Conservation (phyloP, 352 stramenopile genomes). For the Pythium phragmitis region DNA sequence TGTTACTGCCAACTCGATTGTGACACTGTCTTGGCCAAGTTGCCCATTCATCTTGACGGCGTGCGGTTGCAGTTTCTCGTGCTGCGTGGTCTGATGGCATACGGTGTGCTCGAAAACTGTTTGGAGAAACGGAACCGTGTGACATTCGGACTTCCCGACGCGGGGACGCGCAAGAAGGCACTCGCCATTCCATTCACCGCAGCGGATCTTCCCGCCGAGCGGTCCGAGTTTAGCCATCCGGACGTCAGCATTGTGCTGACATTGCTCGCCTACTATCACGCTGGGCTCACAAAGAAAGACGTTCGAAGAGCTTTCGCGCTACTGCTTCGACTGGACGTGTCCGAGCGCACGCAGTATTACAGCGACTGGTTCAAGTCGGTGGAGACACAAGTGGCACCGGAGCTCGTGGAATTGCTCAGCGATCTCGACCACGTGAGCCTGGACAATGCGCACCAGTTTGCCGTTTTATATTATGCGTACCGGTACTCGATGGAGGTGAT, state of each 20-base stretch:
- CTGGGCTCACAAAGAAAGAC: slow-evolving; percentile 10
- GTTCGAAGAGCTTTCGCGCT: slow-evolving; percentile 4
- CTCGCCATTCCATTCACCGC: slow-evolving; percentile 86
- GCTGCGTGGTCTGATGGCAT: slow-evolving; percentile 69
- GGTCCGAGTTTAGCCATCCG: slow-evolving; percentile 21
- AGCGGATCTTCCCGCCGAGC: slow-evolving; percentile 39
- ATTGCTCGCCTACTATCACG: slow-evolving; percentile 18
- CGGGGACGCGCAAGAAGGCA: slow-evolving; percentile 45
- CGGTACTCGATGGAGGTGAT: slow-evolving; percentile 65
- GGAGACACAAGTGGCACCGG: slow-evolving; percentile 8
- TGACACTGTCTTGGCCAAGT: slow-evolving; percentile 22
- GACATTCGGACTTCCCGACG: slow-evolving; percentile 60
- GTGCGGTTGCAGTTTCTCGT: slow-evolving; percentile 49
- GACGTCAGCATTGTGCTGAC: slow-evolving; percentile 21
- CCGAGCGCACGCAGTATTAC: slow-evolving; percentile 27
- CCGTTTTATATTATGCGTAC: slow-evolving; percentile 48
- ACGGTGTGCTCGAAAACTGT: slow-evolving; percentile 76
- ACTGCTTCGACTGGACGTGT: slow-evolving; percentile 9
- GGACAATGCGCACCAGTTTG: slow-evolving; percentile 63
- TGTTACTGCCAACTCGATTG: slow-evolving; percentile 2
- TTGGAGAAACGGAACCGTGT: slow-evolving; percentile 83
- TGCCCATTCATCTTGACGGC: background rate
- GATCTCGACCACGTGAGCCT: slow-evolving; percentile 74
- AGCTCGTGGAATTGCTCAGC: slow-evolving; percentile 35
- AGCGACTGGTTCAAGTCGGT: slow-evolving; percentile 59